Evolutionary conservation across 1,284 basidiomycete genomes (phyloP).

Genomic region (Golubevia sp.): DNA sequence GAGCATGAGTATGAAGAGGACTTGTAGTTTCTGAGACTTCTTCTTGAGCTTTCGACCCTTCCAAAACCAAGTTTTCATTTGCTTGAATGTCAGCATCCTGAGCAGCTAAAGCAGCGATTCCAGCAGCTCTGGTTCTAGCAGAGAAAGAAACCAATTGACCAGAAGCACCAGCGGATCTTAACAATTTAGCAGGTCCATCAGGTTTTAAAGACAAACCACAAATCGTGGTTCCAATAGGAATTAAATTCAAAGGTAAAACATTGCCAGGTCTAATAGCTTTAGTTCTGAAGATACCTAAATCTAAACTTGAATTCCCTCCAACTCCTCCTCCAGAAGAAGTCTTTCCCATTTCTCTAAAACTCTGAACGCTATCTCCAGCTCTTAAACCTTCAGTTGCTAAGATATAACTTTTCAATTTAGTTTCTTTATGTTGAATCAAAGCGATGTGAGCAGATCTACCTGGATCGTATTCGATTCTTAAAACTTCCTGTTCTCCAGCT

Average conservation of each 20-base stretch:
- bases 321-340: neutral
- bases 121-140: no score
- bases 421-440: conserved; percentile 70
- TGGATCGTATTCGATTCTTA: conserved; percentile 96
- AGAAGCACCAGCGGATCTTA: conserved; percentile 85
- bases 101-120: neutral
- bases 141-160: conserved; percentile 69
- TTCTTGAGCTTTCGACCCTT: neutral
- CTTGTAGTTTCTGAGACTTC: conserved; percentile 14
- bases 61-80: conserved; percentile 1
- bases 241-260: conserved; percentile 85
- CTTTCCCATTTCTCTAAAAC: conserved; percentile 75
- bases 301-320: conserved; percentile 3
- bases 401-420: conserved; percentile 77
- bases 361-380: conserved; percentile 85
- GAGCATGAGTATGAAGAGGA: conserved; percentile 68
- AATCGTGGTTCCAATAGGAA: conserved; percentile 87
- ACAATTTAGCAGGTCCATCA: conserved; percentile 77
- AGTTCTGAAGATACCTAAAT: conserved; percentile 80
- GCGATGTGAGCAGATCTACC: conserved; percentile 93
- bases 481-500: conserved; percentile 81
- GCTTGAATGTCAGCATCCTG: no score
- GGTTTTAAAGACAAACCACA: conserved; percentile 83
- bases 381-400: conserved; percentile 86
- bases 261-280: conserved; percentile 88